phyloP scores from a whole-genome alignment of 257 asterid genomes.

The Catharanthus roseus region DNA sequence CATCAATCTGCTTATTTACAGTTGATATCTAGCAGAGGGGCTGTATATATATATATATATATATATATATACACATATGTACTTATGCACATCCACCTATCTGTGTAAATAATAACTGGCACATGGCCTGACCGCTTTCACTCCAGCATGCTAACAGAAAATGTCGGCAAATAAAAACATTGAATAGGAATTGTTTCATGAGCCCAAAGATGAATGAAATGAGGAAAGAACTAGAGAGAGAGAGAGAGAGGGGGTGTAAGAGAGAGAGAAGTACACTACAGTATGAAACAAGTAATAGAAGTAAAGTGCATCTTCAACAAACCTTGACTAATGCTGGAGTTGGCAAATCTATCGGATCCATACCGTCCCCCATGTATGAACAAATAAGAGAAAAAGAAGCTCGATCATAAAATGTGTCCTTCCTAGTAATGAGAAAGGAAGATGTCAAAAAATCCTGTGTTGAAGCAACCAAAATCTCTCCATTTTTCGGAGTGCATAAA shows the following conservation, averaged over 20 bases:
- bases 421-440: conserved; percentile 89
- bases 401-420: conserved; percentile 93
- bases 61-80: neutral
- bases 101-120: neutral
- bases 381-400: conserved; percentile 86
- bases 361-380: conserved; percentile 81
- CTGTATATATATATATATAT: neutral
- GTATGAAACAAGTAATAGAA: conserved; percentile 7
- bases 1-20: neutral
- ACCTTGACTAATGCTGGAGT: conserved; percentile 86
- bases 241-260: no score
- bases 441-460: conserved; percentile 98
- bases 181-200: neutral
- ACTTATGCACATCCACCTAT: neutral
- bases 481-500: conserved; percentile 96
- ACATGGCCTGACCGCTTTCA: neutral
- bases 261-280: neutral
- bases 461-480: conserved; percentile 98
- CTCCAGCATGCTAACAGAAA: conserved; percentile 1
- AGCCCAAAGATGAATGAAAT: neutral
- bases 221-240: neutral
- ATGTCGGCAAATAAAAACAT: neutral
- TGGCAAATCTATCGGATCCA: conserved; percentile 88
- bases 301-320: conserved; percentile 18
- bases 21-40: neutral